Percentiles rank a stretch among this genome's conserved stretches.
Evolutionary conservation across 371 early-diverging fungal species (phyloP).

Genomic region (Entomophthora muscae): DNA sequence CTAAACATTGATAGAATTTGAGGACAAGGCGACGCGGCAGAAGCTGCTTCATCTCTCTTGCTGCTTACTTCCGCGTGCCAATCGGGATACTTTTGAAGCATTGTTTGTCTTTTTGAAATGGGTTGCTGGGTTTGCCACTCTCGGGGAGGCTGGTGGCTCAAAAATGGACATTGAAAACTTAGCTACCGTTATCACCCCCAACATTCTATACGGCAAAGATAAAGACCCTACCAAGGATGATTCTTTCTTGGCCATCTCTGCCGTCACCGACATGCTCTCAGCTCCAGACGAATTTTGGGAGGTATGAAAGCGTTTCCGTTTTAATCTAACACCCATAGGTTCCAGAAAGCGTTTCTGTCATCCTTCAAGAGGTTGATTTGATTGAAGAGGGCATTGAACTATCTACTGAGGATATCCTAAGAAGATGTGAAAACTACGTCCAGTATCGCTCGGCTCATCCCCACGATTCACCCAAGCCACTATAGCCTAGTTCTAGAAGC

Average conservation of each 20-base stretch:
- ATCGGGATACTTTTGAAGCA: conserved; percentile 77
- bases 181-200: conserved; percentile 86
- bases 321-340: conserved; percentile 17
- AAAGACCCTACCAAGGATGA: conserved; percentile 63
- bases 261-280: conserved; percentile 46
- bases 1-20: conserved; percentile 19
- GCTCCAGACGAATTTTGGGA: conserved; percentile 59
- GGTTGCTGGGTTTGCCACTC: conserved; percentile 47
- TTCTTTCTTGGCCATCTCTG: conserved; percentile 54
- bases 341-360: conserved; percentile 42
- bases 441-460: conserved; percentile 5
- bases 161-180: conserved; percentile 82
- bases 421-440: conserved; percentile 38
- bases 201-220: conserved; percentile 65
- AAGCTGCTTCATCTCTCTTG: conserved; percentile 52
- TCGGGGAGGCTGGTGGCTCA: conserved; percentile 49
- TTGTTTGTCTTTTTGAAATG: conserved; percentile 67
- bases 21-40: conserved; percentile 24
- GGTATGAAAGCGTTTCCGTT: conserved; percentile 16
- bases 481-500: not conserved
- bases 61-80: conserved; percentile 71
- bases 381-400: conserved; percentile 32
- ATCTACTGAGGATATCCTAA: conserved; percentile 38
- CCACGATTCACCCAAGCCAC: not conserved
- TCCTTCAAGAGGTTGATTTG: conserved; percentile 32